These are phyloP conservation scores for Globomyces sp. DNA, from an alignment of 371 early-diverging fungal genomes.

Conservation along the genomic window DNA sequence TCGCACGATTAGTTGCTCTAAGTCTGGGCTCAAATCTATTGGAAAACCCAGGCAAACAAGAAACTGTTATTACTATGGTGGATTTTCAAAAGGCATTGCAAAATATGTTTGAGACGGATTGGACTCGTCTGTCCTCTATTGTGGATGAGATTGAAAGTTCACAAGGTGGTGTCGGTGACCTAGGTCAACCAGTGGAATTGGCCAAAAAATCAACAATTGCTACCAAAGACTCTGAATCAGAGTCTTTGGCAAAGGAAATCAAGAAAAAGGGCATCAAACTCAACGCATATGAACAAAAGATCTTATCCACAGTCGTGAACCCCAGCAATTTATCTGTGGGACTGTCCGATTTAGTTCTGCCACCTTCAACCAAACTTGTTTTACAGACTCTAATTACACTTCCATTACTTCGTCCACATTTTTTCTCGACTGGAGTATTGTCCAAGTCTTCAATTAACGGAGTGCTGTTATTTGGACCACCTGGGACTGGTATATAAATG, in stretches of 20 bases:
- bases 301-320: slow-evolving; percentile 43
- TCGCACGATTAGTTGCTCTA: too few relatives aligned
- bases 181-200: too few relatives aligned
- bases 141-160: too few relatives aligned
- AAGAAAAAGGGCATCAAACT: slow-evolving; percentile 28
- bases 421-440: slow-evolving; percentile 76
- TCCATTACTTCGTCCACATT: slow-evolving; percentile 77
- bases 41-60: too few relatives aligned
- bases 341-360: slow-evolving; percentile 44
- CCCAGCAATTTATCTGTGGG: slow-evolving; percentile 23
- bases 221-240: background rate
- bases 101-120: too few relatives aligned
- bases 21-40: too few relatives aligned
- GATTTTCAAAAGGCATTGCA: too few relatives aligned
- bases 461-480: slow-evolving; percentile 94
- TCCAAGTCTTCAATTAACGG: slow-evolving; percentile 73
- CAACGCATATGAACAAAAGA: slow-evolving; percentile 38
- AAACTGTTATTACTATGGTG: too few relatives aligned
- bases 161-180: too few relatives aligned
- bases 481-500: slow-evolving; percentile 67
- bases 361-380: slow-evolving; percentile 65
- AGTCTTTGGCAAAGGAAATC: slow-evolving; percentile 20
- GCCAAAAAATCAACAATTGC: background rate
- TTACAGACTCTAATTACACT: slow-evolving; percentile 84
- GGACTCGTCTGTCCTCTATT: too few relatives aligned